Base-by-base conservation (phyloP, 768 basidiomycete genomes). In the Russula virescens region DNA sequence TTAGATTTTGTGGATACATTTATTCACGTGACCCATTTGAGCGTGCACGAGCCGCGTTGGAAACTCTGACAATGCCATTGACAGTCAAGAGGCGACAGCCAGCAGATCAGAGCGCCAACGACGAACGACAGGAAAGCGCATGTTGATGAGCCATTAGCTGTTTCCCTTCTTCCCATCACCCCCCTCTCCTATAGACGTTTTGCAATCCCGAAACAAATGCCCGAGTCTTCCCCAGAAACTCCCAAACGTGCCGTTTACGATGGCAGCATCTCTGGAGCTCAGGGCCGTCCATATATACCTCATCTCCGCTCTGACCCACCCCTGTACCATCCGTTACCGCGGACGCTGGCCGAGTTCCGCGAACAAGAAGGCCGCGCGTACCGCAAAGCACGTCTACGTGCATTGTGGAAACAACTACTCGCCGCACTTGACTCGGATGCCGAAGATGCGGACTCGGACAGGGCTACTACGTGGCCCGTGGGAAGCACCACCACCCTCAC, bases 351-450 rank as follows among this genome's bases (percentile, higher is more conserved):
- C 42, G 87, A 86, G 64, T 92, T 88, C 69, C 82, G 80, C 58
- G 75, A 76, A 58, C 75, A 73, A 42, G 91, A 94, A 74, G 87
- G 88, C 40, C 74, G 76, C 65, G 83, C 81, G 63, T 75, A 77
- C 65, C 77, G 90, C 42, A 85, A 87, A 71, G 76, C 76, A 53
- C 80, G 84, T 53, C 72, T 91, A 55, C 78, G 79, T 58, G 79
- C 79, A 50, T 72, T 92, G 34, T 93, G 89, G 87, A 75, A 77
- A 57, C 80, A 79, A 55, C 78, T 92, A 40, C 77, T 79, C 43
- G 70, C 64, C 6, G 57, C 57, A 61, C 69, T 74, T 52, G 70
- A 68, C 53, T 31, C 28, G 43, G 43, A 56, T 38, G 69, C 69
- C 56, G 70, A 67, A 55, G 64, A 64, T 38, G 52, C 58, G 28